phyloP scores from a whole-genome alignment of 352 stramenopile genomes.

The Phytopythium litorale region DNA sequence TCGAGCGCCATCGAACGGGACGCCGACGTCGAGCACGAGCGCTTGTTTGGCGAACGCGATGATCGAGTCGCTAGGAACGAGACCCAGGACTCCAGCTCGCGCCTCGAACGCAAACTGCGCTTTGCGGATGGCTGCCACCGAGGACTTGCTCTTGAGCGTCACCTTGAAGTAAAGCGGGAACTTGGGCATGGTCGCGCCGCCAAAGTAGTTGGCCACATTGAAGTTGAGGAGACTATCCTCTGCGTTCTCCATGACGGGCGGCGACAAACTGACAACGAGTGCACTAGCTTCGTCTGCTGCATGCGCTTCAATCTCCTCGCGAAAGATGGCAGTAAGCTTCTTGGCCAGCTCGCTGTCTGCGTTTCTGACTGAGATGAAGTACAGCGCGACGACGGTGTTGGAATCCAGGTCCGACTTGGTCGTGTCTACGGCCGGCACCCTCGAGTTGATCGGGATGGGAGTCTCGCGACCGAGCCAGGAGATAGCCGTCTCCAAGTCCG shows the following conservation, averaged over 20 bases:
- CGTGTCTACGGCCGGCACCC: neutral
- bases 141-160: conserved; percentile 2
- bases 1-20: neutral
- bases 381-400: conserved; percentile 4
- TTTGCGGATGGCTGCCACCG: conserved; percentile 5
- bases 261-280: neutral
- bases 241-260: neutral
- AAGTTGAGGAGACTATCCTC: neutral
- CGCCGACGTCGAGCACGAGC: conserved; percentile 2
- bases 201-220: conserved; percentile 3
- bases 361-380: conserved; percentile 3
- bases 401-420: neutral
- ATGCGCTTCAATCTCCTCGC: conserved; percentile 4
- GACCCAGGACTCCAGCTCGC: conserved; percentile 1
- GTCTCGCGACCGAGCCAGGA: conserved; percentile 10
- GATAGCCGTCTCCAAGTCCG: conserved; percentile 12
- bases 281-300: neutral
- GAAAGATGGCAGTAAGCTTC: neutral
- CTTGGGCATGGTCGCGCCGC: neutral
- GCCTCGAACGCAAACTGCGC: conserved; percentile 10
- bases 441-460: neutral
- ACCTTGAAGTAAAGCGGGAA: conserved; percentile 6
- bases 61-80: conserved; percentile 9
- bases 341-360: neutral
- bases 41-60: conserved; percentile 12